These are phyloP conservation scores for Saccharomycopsis microspora DNA, from an alignment of 805 yeast genomes.

Conservation along the genomic window DNA sequence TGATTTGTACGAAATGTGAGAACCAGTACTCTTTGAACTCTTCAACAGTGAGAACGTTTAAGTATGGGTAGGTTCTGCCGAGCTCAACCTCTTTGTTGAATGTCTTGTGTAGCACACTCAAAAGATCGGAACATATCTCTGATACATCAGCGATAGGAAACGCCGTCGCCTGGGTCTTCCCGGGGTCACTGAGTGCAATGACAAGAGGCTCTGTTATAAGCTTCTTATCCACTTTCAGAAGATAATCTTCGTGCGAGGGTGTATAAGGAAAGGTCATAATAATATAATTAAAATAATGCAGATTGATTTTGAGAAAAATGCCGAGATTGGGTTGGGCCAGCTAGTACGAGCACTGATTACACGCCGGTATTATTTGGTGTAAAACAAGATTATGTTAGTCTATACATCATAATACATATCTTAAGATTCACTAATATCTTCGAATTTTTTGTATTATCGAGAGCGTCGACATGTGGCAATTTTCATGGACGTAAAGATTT, in stretches of 20 bases:
- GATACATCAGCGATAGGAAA: constrained; percentile 41
- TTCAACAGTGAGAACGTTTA: constrained; percentile 27
- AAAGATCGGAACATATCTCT: constrained; percentile 39
- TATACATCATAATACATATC: no score
- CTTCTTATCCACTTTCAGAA: neutral
- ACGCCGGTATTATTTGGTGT: no score
- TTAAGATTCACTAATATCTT: no score
- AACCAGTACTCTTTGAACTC: constrained; percentile 62
- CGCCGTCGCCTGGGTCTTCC: constrained; percentile 40
- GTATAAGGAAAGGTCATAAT: no score
- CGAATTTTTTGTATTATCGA: no score
- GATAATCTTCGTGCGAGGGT: neutral
- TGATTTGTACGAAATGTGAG: constrained; percentile 49
- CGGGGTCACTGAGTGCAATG: constrained; percentile 30
- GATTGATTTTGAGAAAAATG: no score
- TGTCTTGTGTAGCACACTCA: constrained; percentile 30
- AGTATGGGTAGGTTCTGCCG: constrained; percentile 70
- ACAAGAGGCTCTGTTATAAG: constrained; percentile 27
- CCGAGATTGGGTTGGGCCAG: no score
- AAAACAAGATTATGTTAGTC: no score
- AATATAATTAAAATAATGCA: no score
- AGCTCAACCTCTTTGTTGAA: constrained; percentile 57
- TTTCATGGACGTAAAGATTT: no score
- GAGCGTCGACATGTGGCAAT: no score
- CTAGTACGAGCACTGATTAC: no score